Conservation (phyloP, 768 basidiomycete genomes). For the Suillus luteus region DNA sequence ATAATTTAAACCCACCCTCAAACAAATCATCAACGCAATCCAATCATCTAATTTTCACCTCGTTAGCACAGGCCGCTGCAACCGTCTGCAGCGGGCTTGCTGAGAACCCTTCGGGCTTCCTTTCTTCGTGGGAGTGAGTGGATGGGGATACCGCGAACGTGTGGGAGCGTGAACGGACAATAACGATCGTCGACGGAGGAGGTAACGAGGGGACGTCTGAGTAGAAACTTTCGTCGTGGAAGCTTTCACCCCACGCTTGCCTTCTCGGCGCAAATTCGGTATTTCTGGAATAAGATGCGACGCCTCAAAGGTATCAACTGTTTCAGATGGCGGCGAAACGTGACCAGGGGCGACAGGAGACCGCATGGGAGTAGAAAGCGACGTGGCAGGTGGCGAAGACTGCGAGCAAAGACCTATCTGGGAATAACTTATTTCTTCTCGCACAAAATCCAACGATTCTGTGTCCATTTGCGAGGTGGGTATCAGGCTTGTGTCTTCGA, state of each 20-base stretch:
- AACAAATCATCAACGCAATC: constrained; percentile 1
- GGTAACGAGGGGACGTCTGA: constrained; percentile 22
- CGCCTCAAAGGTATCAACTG: constrained; percentile 10
- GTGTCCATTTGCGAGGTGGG: constrained; percentile 41
- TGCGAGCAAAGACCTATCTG: constrained; percentile 37
- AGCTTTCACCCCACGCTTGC: background rate
- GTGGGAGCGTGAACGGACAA: constrained; percentile 18
- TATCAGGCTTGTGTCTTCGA: constrained; percentile 33
- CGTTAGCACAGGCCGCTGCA: constrained; percentile 6
- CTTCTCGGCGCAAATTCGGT: background rate
- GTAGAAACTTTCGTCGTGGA: background rate
- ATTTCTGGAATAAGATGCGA: constrained; percentile 11
- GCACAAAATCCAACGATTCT: constrained; percentile 6
- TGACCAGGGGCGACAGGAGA: constrained; percentile 12
- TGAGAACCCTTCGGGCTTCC: constrained; percentile 17
- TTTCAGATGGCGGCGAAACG: constrained; percentile 13
- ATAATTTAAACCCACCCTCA: constrained; percentile 14
- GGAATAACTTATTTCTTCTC: constrained; percentile 35
- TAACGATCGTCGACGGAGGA: constrained; percentile 32
- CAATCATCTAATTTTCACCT: constrained; percentile 7
- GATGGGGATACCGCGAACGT: constrained; percentile 24
- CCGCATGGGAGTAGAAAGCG: constrained; percentile 13
- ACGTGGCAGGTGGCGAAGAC: constrained; percentile 16
- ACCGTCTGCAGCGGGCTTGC: constrained; percentile 14
- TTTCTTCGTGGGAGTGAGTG: constrained; percentile 17